A percentile compares a stretch with the other conserved stretches of the same genome.
Evolutionary conservation across 2,329 filamentous ascomycete species (phyloP).

Genomic region (Monosporascus ibericus): DNA sequence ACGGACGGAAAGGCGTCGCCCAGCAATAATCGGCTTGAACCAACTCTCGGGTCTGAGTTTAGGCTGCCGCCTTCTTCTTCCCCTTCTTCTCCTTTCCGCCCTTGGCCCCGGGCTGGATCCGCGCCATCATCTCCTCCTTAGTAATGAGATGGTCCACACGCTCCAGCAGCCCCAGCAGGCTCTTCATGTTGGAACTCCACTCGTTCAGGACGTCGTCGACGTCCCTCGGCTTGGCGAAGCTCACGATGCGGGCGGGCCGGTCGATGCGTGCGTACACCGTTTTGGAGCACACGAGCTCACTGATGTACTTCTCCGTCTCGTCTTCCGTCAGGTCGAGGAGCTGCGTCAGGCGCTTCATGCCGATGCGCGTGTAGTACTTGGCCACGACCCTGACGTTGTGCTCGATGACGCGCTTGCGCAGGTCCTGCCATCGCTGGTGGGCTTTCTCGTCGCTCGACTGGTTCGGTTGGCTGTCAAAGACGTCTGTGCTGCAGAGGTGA

Average conservation of each 20-base stretch:
- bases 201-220: slow-evolving; percentile 96
- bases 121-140: slow-evolving; percentile 99
- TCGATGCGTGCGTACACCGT: slow-evolving; percentile 98
- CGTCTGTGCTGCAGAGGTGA: slow-evolving; percentile 81
- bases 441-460: slow-evolving; percentile 73
- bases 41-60: no score
- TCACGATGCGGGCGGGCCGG: slow-evolving; percentile 84
- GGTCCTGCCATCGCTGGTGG: slow-evolving; percentile 81
- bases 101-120: slow-evolving; percentile 67
- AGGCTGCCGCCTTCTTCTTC: slow-evolving; percentile 24
- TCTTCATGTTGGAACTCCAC: slow-evolving; percentile 99
- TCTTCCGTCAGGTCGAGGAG: slow-evolving; percentile 88
- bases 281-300: slow-evolving; percentile 92
- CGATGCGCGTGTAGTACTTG: slow-evolving; percentile 97
- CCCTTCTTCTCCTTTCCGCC: slow-evolving; percentile 32
- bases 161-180: slow-evolving; percentile 75
- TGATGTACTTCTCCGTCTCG: slow-evolving; percentile 98
- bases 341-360: slow-evolving; percentile 83
- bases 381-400: slow-evolving; percentile 97
- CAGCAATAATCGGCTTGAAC: no score
- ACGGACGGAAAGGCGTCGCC: no score
- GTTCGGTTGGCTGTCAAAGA: slow-evolving; percentile 67
- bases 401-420: slow-evolving; percentile 97
- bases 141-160: slow-evolving; percentile 97
- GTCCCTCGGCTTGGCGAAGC: slow-evolving; percentile 89